Evolutionary conservation across 306 rosid species (phyloP), one percentile per base, ranked within the genome.

Genomic region (Cyamopsis tetragonoloba): DNA sequence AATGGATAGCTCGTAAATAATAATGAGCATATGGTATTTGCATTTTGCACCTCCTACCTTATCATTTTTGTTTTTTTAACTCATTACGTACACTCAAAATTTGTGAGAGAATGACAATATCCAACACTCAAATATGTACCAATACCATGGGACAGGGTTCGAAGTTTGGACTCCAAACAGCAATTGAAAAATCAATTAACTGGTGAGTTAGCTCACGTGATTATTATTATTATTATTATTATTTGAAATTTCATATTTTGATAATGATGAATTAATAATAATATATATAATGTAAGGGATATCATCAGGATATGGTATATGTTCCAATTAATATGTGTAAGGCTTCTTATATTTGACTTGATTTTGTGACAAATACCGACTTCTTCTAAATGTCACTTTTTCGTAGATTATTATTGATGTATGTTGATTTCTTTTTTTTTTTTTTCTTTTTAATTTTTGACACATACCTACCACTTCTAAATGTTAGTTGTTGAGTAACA

Each of bases 401-500:
- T 57, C n/a, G n/a, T n/a, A n/a, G n/a, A n/a, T n/a, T n/a, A n/a
- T n/a, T n/a, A n/a, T n/a, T n/a, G n/a, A n/a, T n/a, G n/a, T n/a
- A n/a, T n/a, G n/a, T n/a, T n/a, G n/a, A n/a, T n/a, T n/a, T n/a
- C n/a, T n/a, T n/a, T n/a, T n/a, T n/a, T n/a, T n/a, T n/a, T n/a
- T n/a, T n/a, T n/a, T n/a, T n/a, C n/a, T n/a, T n/a, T n/a, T n/a
- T n/a, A n/a, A n/a, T n/a, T n/a, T n/a, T n/a, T n/a, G 54, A 62
- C 69, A n/a, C 31, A 57, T 70, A 70, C 67, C 67, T 42, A 57
- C 57, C 47, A 56, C 26, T 70, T 17, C 47, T 42, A 20, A 31
- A 57, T 70, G 74, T 55, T 69, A 41, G 67, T 70, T 56, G 75
- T 70, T 57, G 56, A 28, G 75, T 56, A 70, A 57, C 75, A 70